A percentile compares a stretch with the other conserved stretches of the same genome.
These are phyloP conservation scores for Coemansia guatemalensis DNA, from an alignment of 192 early-diverging fungal genomes.

Conservation along the genomic window DNA sequence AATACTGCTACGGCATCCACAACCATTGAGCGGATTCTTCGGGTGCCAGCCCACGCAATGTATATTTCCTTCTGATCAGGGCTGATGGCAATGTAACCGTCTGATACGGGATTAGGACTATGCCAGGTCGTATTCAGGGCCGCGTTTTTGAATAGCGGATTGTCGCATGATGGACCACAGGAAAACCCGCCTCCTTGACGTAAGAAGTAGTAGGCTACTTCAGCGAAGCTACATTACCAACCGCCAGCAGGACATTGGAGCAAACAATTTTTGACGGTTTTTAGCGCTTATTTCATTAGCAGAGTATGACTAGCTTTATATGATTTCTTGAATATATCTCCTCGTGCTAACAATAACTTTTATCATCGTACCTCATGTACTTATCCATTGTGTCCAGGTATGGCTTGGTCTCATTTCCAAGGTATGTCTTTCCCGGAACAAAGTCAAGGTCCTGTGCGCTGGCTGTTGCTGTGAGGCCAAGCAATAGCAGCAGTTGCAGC, in stretches of 20 bases:
- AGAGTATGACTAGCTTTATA: neutral
- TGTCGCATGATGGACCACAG: slow-evolving; percentile 30
- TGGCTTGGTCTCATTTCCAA: slow-evolving; percentile 30
- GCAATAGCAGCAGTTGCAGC: neutral
- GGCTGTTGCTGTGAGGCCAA: neutral
- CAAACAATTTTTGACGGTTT: neutral
- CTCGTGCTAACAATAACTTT: neutral
- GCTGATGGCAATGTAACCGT: slow-evolving; percentile 46
- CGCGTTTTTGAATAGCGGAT: slow-evolving; percentile 14
- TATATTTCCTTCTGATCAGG: slow-evolving; percentile 41
- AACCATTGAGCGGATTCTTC: slow-evolving; percentile 38
- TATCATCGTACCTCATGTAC: slow-evolving; percentile 45
- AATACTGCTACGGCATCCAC: slow-evolving; percentile 39
- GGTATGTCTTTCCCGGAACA: slow-evolving; percentile 41
- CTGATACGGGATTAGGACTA: slow-evolving; percentile 42
- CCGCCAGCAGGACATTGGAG: too few relatives aligned
- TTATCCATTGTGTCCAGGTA: slow-evolving; percentile 41
- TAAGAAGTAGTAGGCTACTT: slow-evolving; percentile 43
- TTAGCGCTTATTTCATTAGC: too few relatives aligned
- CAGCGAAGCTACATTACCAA: slow-evolving; percentile 31
- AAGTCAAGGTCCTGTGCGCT: slow-evolving; percentile 40
- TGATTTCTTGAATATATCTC: neutral
- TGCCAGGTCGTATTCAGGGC: slow-evolving; percentile 51
- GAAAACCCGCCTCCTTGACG: slow-evolving; percentile 39
- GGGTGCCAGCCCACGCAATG: slow-evolving; percentile 48